Evolutionary conservation across 2,329 filamentous ascomycete species (phyloP).

Genomic region (Cladorrhinum sp.): DNA sequence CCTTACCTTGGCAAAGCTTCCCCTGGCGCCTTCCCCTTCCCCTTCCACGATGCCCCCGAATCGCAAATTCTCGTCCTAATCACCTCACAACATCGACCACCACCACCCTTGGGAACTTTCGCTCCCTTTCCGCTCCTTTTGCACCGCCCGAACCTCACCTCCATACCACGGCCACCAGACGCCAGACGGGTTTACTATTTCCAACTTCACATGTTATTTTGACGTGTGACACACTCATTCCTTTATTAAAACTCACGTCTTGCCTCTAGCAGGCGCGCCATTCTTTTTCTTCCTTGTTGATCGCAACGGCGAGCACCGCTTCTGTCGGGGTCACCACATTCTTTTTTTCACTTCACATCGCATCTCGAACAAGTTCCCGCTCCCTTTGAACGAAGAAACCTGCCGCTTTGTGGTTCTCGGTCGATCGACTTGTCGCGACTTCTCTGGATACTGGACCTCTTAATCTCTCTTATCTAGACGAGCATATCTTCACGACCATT

Average conservation of each 20-base stretch:
- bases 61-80: constrained; percentile 22
- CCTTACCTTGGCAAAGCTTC: constrained; percentile 12
- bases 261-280: constrained; percentile 57
- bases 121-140: constrained; percentile 21
- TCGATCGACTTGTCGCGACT: constrained; percentile 3
- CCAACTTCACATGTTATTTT: constrained; percentile 26
- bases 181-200: constrained; percentile 5
- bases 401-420: constrained; percentile 3
- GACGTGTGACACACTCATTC: constrained; percentile 26
- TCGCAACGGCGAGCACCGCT: constrained; percentile 8
- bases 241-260: constrained; percentile 20
- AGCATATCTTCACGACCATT: constrained; percentile 14
- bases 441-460: constrained; percentile 2
- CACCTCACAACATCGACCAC: constrained; percentile 2
- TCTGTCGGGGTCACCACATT: constrained; percentile 33
- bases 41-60: constrained; percentile 2
- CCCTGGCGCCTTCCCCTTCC: constrained; percentile 5
- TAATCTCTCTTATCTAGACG: neutral
- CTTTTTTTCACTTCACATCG: constrained; percentile 31
- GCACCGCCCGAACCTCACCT: constrained; percentile 14
- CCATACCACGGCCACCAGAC: constrained; percentile 23
- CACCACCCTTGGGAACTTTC: constrained; percentile 10
- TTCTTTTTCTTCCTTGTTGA: constrained; percentile 41
- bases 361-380: neutral
- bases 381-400: neutral